A percentile compares a stretch with the other conserved stretches of the same genome.
These are phyloP conservation scores for Eucommia ulmoides DNA, from an alignment of 257 asterid genomes.

Conservation along the genomic window DNA sequence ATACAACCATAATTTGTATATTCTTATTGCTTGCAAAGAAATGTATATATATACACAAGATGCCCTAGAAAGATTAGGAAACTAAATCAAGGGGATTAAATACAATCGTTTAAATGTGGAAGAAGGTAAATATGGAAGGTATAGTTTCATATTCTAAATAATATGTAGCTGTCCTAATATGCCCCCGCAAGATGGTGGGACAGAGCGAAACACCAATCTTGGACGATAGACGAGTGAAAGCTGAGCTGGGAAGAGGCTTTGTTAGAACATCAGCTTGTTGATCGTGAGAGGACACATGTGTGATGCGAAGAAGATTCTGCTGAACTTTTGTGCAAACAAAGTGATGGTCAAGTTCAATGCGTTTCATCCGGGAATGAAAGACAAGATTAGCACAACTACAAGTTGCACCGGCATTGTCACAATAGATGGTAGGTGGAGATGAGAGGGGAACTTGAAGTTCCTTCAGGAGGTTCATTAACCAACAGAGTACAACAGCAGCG, in stretches of 20 bases:
- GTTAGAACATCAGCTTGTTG: background rate
- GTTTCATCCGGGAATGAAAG: background rate
- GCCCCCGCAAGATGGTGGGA: background rate
- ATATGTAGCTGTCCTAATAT: background rate
- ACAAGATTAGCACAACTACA: background rate
- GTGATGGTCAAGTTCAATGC: background rate
- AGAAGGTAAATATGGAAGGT: too few relatives aligned
- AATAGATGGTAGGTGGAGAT: background rate
- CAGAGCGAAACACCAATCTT: background rate
- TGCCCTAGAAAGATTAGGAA: too few relatives aligned
- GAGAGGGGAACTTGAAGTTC: too few relatives aligned
- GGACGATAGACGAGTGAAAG: background rate
- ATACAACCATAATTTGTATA: too few relatives aligned
- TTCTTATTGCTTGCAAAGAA: too few relatives aligned
- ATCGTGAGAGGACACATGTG: background rate
- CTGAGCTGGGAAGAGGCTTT: background rate
- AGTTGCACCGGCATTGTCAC: background rate
- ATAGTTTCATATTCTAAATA: too few relatives aligned
- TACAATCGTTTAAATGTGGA: too few relatives aligned
- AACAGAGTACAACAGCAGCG: too few relatives aligned
- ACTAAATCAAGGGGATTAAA: too few relatives aligned
- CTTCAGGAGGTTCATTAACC: too few relatives aligned
- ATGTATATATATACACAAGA: too few relatives aligned
- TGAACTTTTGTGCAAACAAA: background rate
- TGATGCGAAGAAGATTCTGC: background rate